Percentiles rank a stretch among this genome's conserved stretches.
Evolutionary conservation across 148 eudicot genomes (phyloP).

Genomic region (Gaultheria prostrata): DNA sequence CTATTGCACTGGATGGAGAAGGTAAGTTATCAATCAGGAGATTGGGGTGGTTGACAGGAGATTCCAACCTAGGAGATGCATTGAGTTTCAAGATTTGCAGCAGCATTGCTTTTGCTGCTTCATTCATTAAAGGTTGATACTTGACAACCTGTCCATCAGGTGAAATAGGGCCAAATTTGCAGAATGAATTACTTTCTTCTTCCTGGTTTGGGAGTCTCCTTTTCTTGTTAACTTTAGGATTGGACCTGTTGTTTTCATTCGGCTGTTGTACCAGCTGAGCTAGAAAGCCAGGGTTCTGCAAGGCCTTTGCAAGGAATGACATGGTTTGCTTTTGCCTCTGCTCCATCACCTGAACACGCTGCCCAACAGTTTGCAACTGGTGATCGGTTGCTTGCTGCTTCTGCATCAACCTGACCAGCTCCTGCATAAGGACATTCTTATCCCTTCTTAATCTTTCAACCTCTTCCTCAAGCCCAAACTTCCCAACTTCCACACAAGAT

Average conservation of each 20-base stretch:
- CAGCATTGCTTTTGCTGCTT: constrained; percentile 76
- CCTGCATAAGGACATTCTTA: constrained; percentile 77
- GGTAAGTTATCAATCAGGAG: constrained; percentile 45
- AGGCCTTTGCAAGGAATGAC: constrained; percentile 86
- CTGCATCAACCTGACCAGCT: constrained; percentile 74
- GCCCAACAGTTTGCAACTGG: constrained; percentile 65
- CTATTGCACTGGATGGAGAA: constrained; percentile 30
- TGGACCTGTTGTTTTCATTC: constrained; percentile 50
- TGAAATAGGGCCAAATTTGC: constrained; percentile 27
- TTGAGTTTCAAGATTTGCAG: constrained; percentile 54
- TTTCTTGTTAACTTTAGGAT: constrained; percentile 58
- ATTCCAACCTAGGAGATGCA: constrained; percentile 47
- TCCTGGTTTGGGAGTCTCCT: constrained; percentile 67
- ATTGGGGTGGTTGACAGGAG: constrained; percentile 34
- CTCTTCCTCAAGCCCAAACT: constrained; percentile 67
- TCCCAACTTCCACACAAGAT: constrained; percentile 60
- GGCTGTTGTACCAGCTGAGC: constrained; percentile 68
- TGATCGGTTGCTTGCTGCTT: constrained; percentile 72
- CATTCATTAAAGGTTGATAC: constrained; percentile 75
- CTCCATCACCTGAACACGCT: constrained; percentile 78
- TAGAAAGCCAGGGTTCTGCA: constrained; percentile 73
- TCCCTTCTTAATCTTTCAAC: constrained; percentile 72
- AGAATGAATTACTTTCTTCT: constrained; percentile 41
- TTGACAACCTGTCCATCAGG: constrained; percentile 60
- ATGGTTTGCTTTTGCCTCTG: constrained; percentile 74